Evolutionary conservation across 2,329 filamentous ascomycete genomes (phyloP).

Genomic region (Rutstroemia sp.): DNA sequence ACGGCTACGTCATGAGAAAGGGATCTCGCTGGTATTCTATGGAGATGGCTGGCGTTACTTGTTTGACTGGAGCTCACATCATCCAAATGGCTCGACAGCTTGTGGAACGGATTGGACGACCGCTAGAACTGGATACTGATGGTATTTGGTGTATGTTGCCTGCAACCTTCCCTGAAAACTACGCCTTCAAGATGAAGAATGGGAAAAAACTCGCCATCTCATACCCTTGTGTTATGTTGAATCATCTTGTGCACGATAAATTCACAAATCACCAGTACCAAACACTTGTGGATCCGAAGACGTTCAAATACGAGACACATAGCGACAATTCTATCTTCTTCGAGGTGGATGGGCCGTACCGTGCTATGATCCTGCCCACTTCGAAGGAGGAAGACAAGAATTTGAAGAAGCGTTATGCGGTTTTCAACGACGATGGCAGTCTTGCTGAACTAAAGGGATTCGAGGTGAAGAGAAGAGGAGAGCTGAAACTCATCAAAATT

Average conservation of each 20-base stretch:
- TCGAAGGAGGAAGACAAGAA: slow-evolving; percentile 99
- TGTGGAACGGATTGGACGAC: slow-evolving; percentile 86
- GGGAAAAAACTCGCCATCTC: slow-evolving; percentile 96
- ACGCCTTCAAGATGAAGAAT: slow-evolving; percentile 86
- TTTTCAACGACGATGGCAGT: slow-evolving; percentile 97
- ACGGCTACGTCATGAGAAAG: slow-evolving; percentile 98
- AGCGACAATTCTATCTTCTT: slow-evolving; percentile 99
- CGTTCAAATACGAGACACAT: slow-evolving; percentile 88
- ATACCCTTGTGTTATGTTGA: slow-evolving; percentile 98
- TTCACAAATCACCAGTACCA: slow-evolving; percentile 99
- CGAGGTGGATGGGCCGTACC: slow-evolving; percentile 96
- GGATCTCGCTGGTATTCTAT: slow-evolving; percentile 98
- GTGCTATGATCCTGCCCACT: slow-evolving; percentile 92
- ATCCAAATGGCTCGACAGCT: slow-evolving; percentile 93
- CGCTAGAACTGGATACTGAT: slow-evolving; percentile 91
- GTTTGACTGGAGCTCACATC: slow-evolving; percentile 89
- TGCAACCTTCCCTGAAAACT: slow-evolving; percentile 93
- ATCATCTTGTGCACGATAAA: slow-evolving; percentile 86
- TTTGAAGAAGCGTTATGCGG: slow-evolving; percentile 96
- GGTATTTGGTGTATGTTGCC: slow-evolving; percentile 99
- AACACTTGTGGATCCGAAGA: slow-evolving; percentile 69
- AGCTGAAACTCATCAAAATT: slow-evolving; percentile 98
- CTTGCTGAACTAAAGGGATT: slow-evolving; percentile 95
- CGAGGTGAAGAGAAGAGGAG: slow-evolving; percentile 93
- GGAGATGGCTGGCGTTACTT: slow-evolving; percentile 98